phyloP scores from a whole-genome alignment of 2,329 filamentous ascomycete genomes.

The Colletotrichum phormii region DNA sequence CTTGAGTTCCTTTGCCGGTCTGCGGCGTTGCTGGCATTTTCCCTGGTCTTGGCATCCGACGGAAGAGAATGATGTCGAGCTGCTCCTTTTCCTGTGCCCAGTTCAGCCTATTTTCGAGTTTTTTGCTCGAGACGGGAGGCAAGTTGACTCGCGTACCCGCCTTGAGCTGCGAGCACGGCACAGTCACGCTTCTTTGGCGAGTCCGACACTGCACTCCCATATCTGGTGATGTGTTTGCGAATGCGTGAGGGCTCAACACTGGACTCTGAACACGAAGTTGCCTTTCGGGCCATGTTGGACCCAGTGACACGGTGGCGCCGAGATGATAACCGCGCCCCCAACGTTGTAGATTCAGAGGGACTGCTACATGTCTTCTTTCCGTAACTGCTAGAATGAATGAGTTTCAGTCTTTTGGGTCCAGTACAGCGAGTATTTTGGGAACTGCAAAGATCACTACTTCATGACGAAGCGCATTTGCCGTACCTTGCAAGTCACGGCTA shows the following conservation, averaged over 20 bases:
- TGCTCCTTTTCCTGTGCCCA: neutral
- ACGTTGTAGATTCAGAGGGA: neutral
- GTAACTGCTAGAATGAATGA: neutral
- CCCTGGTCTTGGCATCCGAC: too few species aligned
- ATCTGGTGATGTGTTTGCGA: neutral
- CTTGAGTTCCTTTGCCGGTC: neutral
- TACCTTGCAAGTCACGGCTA: neutral
- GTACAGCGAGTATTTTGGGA: neutral
- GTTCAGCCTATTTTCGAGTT: neutral
- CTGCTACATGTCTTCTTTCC: neutral
- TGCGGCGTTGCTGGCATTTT: neutral
- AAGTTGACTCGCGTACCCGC: neutral
- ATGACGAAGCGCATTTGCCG: neutral
- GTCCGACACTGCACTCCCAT: neutral
- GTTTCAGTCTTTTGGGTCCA: neutral
- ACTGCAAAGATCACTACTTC: neutral
- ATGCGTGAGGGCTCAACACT: neutral
- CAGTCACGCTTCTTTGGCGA: neutral
- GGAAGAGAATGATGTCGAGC: too few species aligned
- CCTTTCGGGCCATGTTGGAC: neutral
- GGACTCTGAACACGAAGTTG: neutral
- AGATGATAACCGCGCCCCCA: neutral
- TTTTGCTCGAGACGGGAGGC: neutral
- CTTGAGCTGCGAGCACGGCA: neutral
- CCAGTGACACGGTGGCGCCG: neutral